Evolutionary conservation across 306 rosid genomes (phyloP).

Genomic region (Cicer chorassanicum): DNA sequence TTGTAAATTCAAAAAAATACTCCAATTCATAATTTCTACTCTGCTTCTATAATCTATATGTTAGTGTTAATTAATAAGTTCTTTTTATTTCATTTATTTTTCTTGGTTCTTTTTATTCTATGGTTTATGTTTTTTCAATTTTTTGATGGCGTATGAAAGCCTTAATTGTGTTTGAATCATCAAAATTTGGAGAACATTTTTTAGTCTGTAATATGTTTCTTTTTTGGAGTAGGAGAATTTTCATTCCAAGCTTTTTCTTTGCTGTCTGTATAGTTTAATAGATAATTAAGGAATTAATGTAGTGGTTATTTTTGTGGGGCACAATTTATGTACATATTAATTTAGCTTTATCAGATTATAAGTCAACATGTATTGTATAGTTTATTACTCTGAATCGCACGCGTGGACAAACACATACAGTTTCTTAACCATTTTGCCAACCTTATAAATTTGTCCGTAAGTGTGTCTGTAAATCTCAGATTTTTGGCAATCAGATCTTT

Average conservation of each 20-base stretch:
- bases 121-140: background rate
- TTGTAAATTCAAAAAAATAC: background rate
- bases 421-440: constrained; percentile 40
- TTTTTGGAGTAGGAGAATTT: constrained; percentile 22
- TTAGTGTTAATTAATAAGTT: constrained; percentile 3
- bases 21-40: background rate
- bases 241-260: background rate
- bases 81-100: background rate
- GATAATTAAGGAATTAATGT: constrained; percentile 42
- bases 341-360: constrained; percentile 35
- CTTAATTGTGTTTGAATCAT: constrained; percentile 42
- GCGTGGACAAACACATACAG: constrained; percentile 37
- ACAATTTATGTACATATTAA: constrained; percentile 27
- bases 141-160: background rate
- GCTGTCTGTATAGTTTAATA: constrained; percentile 37
- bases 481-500: constrained; percentile 34
- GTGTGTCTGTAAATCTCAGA: background rate
- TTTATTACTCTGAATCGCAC: constrained; percentile 39
- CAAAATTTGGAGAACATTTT: constrained; percentile 43
- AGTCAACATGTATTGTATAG: constrained; percentile 53
- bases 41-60: background rate
- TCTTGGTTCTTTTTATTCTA: constrained; percentile 23
- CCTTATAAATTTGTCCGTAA: background rate
- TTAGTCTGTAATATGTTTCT: constrained; percentile 27
- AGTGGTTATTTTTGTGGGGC: constrained; percentile 37